phyloP scores from a whole-genome alignment of 495 filamentous ascomycete species.

The Aspergillus biplanus region DNA sequence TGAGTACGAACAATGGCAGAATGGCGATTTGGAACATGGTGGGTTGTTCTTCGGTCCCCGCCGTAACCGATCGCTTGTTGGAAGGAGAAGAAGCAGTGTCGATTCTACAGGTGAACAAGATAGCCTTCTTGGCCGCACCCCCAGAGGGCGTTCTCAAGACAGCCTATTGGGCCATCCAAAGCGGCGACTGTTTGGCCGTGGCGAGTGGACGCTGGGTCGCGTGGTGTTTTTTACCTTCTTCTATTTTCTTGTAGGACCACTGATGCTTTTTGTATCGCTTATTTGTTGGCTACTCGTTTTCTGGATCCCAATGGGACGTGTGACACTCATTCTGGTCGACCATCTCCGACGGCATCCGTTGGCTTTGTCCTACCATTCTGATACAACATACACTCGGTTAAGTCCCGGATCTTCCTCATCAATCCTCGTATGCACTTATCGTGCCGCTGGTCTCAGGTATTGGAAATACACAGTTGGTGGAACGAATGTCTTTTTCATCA shows the following conservation, averaged over 20 bases:
- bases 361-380: conserved; percentile 89
- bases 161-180: conserved; percentile 67
- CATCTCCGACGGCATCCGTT: conserved; percentile 93
- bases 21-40: conserved; percentile 93
- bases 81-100: conserved; percentile 84
- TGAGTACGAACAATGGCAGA: conserved; percentile 99
- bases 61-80: conserved; percentile 76
- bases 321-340: conserved; percentile 84
- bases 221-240: conserved; percentile 97
- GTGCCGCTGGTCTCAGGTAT: conserved; percentile 90
- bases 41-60: conserved; percentile 93
- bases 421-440: conserved; percentile 94
- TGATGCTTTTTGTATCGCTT: conserved; percentile 79
- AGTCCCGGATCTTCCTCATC: conserved; percentile 74
- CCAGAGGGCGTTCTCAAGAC: conserved; percentile 52
- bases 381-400: conserved; percentile 71
- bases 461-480: conserved; percentile 99
- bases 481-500: conserved; percentile 99
- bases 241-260: conserved; percentile 90
- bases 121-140: conserved; percentile 77
- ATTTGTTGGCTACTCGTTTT: conserved; percentile 97
- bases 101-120: conserved; percentile 89
- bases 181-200: conserved; percentile 89
- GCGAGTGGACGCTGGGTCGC: conserved; percentile 91
- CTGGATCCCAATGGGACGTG: conserved; percentile 97